Conservation (phyloP, 441 rosid species). For the Erodium chrysanthum region DNA sequence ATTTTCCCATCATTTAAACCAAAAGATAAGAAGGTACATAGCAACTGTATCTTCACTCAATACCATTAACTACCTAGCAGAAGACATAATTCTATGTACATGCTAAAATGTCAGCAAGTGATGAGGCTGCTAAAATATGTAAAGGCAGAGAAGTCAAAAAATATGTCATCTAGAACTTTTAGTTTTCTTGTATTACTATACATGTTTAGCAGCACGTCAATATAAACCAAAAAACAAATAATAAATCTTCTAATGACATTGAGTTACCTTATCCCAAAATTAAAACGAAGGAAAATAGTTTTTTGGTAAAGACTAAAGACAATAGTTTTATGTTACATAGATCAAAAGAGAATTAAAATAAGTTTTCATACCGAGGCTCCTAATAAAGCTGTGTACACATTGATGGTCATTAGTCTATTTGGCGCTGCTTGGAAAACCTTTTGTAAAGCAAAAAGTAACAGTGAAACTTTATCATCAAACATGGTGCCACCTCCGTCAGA, state of each 20-base stretch:
- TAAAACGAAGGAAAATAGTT: neutral
- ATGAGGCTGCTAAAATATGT: neutral
- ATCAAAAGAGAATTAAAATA: neutral
- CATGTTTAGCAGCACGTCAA: neutral
- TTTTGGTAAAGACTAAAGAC: neutral
- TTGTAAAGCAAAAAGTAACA: slow-evolving; percentile 84
- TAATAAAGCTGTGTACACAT: slow-evolving; percentile 77
- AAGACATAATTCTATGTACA: neutral
- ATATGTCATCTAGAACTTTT: neutral
- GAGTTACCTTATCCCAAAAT: neutral
- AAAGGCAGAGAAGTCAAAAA: neutral
- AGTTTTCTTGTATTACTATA: neutral
- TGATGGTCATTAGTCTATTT: slow-evolving; percentile 75
- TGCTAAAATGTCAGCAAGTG: neutral
- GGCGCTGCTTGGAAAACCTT: slow-evolving; percentile 94
- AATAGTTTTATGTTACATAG: neutral
- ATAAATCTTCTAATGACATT: neutral
- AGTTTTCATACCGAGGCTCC: slow-evolving; percentile 74
- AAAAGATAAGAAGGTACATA: neutral
- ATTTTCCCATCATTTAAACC: neutral
- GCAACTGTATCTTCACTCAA: neutral
- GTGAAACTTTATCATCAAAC: slow-evolving; percentile 93
- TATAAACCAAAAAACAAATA: neutral
- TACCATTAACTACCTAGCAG: neutral
- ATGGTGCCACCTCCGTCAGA: slow-evolving; percentile 70